phyloP scores from a whole-genome alignment of 2,329 filamentous ascomycete genomes.

The Ophiostoma ulmi region DNA sequence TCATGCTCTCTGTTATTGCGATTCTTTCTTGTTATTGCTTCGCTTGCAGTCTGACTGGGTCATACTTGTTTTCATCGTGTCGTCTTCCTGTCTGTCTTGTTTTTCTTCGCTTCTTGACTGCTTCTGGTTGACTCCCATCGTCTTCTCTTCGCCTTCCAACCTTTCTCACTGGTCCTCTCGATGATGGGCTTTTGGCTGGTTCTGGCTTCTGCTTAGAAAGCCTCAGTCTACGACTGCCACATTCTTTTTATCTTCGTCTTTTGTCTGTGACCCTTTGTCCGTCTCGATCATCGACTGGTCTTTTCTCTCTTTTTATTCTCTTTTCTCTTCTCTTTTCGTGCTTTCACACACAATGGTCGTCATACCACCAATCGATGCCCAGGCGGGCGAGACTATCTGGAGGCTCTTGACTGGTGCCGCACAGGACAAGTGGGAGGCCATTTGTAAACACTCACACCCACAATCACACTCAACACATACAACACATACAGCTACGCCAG shows the following conservation, averaged over 20 bases:
- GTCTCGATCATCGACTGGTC: constrained; percentile 5
- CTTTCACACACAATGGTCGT: constrained; percentile 22
- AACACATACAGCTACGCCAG: neutral
- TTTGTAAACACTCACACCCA: constrained; percentile 21
- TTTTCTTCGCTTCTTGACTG: neutral
- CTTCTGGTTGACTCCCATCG: neutral
- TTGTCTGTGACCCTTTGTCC: neutral
- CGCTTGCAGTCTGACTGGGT: constrained; percentile 4
- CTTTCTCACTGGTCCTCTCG: too few relatives aligned
- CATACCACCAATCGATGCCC: constrained; percentile 18
- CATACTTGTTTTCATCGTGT: neutral
- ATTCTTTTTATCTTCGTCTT: constrained; percentile 6
- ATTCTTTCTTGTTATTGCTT: neutral
- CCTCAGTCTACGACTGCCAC: neutral
- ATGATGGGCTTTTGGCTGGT: constrained; percentile 15
- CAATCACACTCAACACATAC: neutral
- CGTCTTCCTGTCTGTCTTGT: neutral
- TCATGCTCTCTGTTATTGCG: neutral
- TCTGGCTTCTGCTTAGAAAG: neutral
- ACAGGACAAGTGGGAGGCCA: constrained; percentile 21
- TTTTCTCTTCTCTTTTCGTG: neutral
- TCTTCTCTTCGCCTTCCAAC: neutral
- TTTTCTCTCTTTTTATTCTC: neutral
- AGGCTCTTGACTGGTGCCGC: constrained; percentile 15
- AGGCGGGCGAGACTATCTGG: constrained; percentile 18